Base-by-base conservation (phyloP, 225 moss, liverwort and hornwort genomes). In the Straminergon stramineum region DNA sequence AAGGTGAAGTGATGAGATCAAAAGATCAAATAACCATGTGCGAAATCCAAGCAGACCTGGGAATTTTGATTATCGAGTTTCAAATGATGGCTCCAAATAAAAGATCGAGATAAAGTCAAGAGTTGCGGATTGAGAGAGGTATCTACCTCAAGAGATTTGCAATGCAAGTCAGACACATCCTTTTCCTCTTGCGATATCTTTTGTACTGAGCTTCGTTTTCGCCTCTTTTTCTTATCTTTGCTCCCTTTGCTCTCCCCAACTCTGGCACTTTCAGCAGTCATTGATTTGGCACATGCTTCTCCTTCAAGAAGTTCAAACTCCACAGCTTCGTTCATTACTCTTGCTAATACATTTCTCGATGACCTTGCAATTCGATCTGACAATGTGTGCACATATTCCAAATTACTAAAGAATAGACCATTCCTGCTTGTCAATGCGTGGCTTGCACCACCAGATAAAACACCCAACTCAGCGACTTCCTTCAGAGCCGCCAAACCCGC, bases 271-370 rank as follows among this genome's bases (percentile, higher is more conserved):
- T 89, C 91, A 88, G 81, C 89, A 87, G 65, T 89, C 70, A 63
- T 76, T 57, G 86, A 84, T 84, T 96, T 95, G 71, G 65, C 75
- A 76, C 91, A 90, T 85, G 74, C 92, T 91, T 95, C 96, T 91
- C 95, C 96, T 91, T 96, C 93, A 87, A 97, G 94, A 81, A 97
- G 96, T 92, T 97, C 96, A 81, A 90, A 89, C 89, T 97, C 96
- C 73, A 97, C 94, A 66, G 89, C 92, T 89, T 95, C 96, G 88
- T 94, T 96, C 92, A 94, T 96, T 81, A 95, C 95, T 91, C 93
- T 94, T 84, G 94, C 90, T 91, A 97, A 89, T 51, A 92, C 91
- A 92, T 95, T 90, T 91, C 97, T 95, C 67, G 92, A 92, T 82
- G 90, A 95, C 90, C 96, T 94, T 88, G 86, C 89, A 86, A 97